phyloP scores from a whole-genome alignment of 2,329 filamentous ascomycete genomes.

The Monilinia fructicola region DNA sequence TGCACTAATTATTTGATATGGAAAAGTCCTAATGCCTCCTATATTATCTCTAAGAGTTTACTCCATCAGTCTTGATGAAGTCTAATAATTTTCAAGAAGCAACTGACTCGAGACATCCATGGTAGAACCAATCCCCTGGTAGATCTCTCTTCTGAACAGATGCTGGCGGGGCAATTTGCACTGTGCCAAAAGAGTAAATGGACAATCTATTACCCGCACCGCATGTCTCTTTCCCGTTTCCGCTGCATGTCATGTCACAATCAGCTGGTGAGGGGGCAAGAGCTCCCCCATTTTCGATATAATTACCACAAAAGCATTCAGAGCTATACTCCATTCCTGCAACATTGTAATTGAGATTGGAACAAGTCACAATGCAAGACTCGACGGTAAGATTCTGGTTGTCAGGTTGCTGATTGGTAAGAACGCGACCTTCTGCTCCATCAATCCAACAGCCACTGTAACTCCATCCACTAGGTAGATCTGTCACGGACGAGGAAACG shows the following conservation, averaged over 20 bases:
- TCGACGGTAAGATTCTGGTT: constrained; percentile 35
- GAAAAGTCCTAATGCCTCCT: constrained; percentile 29
- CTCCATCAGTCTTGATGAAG: constrained; percentile 37
- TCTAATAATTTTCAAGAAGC: constrained; percentile 32
- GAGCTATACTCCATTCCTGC: constrained; percentile 29
- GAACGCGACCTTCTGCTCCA: constrained; percentile 28
- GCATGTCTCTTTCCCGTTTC: constrained; percentile 40
- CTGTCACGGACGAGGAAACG: constrained; percentile 13
- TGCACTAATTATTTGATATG: constrained; percentile 31
- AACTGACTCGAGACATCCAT: constrained; percentile 53
- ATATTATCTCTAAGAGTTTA: constrained; percentile 25
- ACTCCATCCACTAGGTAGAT: constrained; percentile 31
- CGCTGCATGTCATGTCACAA: constrained; percentile 39
- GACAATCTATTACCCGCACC: constrained; percentile 39
- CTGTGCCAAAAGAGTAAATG: constrained; percentile 33
- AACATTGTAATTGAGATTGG: constrained; percentile 29
- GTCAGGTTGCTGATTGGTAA: constrained; percentile 29
- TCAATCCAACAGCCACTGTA: constrained; percentile 34
- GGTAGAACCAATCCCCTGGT: constrained; percentile 37
- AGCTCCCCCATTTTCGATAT: constrained; percentile 33
- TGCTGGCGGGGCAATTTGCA: constrained; percentile 28
- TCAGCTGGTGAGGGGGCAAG: constrained; percentile 31
- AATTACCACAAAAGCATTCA: constrained; percentile 38
- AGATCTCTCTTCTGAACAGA: constrained; percentile 32
- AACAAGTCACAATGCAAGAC: constrained; percentile 38